Evolutionary conservation across 305 asterid species (phyloP).

Genomic region (Rubia balearica): DNA sequence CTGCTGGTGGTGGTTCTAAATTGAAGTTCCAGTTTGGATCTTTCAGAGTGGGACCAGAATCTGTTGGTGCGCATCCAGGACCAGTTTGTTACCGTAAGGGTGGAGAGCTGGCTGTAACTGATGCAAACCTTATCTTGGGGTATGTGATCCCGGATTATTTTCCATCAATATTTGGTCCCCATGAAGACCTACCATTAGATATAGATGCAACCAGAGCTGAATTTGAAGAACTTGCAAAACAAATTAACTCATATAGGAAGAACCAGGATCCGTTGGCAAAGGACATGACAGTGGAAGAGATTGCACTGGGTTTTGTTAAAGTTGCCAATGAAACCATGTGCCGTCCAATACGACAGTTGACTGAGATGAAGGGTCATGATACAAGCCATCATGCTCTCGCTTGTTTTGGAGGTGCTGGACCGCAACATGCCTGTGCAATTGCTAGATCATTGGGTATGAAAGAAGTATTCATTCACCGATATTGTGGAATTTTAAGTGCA

Average conservation of each 20-base stretch:
- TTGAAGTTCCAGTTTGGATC: slow-evolving; percentile 86
- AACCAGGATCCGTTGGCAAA: slow-evolving; percentile 57
- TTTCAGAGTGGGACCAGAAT: slow-evolving; percentile 95
- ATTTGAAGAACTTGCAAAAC: slow-evolving; percentile 68
- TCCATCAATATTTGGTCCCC: slow-evolving; percentile 91
- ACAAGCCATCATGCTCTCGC: slow-evolving; percentile 93
- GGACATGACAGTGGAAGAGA: slow-evolving; percentile 90
- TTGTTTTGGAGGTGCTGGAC: slow-evolving; percentile 99
- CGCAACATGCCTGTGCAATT: slow-evolving; percentile 97
- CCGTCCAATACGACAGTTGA: slow-evolving; percentile 90
- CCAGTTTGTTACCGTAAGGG: slow-evolving; percentile 96
- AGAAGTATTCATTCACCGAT: slow-evolving; percentile 80
- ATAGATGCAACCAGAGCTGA: slow-evolving; percentile 52
- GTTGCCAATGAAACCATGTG: slow-evolving; percentile 99
- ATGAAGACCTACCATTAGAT: slow-evolving; percentile 76
- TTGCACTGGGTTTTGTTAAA: slow-evolving; percentile 81
- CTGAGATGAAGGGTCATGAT: slow-evolving; percentile 99
- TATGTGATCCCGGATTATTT: slow-evolving; percentile 78
- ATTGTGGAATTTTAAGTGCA: slow-evolving; percentile 93
- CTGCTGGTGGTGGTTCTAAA: slow-evolving; percentile 98
- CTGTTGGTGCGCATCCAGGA: slow-evolving; percentile 97
- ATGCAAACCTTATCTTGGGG: slow-evolving; percentile 88
- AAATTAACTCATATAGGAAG: slow-evolving; percentile 65
- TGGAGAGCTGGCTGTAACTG: slow-evolving; percentile 87
- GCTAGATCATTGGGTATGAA: slow-evolving; percentile 97